Percentiles rank a stretch among this genome's conserved stretches.
phyloP scores from a whole-genome alignment of 352 stramenopile genomes.

The Lagenidium giganteum region DNA sequence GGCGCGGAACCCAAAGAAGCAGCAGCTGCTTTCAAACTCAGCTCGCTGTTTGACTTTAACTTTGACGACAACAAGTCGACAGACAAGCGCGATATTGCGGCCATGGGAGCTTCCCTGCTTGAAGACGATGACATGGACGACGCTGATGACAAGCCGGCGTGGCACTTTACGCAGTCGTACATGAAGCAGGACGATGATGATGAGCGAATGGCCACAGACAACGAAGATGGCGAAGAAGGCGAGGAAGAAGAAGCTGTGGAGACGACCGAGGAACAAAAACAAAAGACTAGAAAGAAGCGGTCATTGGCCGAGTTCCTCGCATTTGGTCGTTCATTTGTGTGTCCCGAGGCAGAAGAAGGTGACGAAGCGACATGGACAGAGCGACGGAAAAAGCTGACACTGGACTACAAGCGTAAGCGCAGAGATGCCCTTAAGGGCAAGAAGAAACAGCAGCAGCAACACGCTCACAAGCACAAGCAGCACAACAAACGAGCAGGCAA shows the following conservation, averaged over 20 bases:
- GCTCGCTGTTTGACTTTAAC: slow-evolving; percentile 60
- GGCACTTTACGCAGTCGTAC: slow-evolving; percentile 39
- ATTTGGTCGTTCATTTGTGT: slow-evolving; percentile 48
- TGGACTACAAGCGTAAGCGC: slow-evolving; percentile 81
- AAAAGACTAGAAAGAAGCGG: slow-evolving; percentile 18
- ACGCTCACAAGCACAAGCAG: slow-evolving; percentile 24
- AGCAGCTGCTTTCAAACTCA: slow-evolving; percentile 67
- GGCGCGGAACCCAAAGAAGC: slow-evolving; percentile 1
- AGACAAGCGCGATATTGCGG: slow-evolving; percentile 21
- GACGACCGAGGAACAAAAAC: slow-evolving; percentile 13
- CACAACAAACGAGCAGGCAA: too few relatives aligned
- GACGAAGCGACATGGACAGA: slow-evolving; percentile 37
- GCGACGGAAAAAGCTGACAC: slow-evolving; percentile 62
- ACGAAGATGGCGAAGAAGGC: slow-evolving; percentile 11
- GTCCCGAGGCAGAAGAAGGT: slow-evolving; percentile 11
- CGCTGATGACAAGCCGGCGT: slow-evolving; percentile 12
- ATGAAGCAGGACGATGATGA: slow-evolving; percentile 27
- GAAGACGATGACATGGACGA: slow-evolving; percentile 23
- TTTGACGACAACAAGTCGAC: slow-evolving; percentile 22
- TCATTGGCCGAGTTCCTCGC: slow-evolving; percentile 54
- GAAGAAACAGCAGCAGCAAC: slow-evolving; percentile 59
- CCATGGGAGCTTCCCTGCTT: slow-evolving; percentile 45
- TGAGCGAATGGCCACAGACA: slow-evolving; percentile 20
- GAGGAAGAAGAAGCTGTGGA: slow-evolving; percentile 5
- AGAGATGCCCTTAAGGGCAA: slow-evolving; percentile 69